Base-by-base conservation (phyloP, 108 stramenopile species). In the Ochromonas danica region DNA sequence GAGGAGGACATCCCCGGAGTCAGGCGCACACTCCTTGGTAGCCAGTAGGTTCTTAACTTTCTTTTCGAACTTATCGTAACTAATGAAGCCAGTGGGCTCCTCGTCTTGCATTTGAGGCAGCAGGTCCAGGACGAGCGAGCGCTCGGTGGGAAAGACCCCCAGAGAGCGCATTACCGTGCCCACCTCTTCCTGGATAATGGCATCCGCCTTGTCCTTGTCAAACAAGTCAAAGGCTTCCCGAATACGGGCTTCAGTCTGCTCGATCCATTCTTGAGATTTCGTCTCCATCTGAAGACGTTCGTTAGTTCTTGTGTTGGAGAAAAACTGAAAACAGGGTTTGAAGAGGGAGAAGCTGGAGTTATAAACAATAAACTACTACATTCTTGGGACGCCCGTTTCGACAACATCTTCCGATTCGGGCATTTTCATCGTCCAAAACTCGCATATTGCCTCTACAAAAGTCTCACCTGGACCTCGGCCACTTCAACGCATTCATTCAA, bases 81-180 rank as follows among this genome's bases (percentile, higher is more conserved):
- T 38, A 0, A 88, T 83, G 30, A 71, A 81, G 0, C 81, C 62
- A 0, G 87, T 77, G 0, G 84, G 81, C 28, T 88, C 85, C 28
- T 87, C 87, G n/a, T 84, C 85, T 79, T 82, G 84, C 84, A 87
- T 87, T 30, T 85, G 85, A 28, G 85, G 85, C 14, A 84, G 51
- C 33, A 87, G 83, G 17, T 86, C 85, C 61, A 83, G 80, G 0
- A 84, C 77, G 75, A 87, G 62, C 40, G 83, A 83, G 22, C 51
- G 33, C 45, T 87, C 87, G 1, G 87, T 82, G 0, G 87, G 87
- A 40, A 83, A 87, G 6, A 80, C 83, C 1, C 85, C 85, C 22
- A 87, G 85, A 77, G 83, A 82, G 3, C 87, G 62, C 87, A 87
- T 87, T 36, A 87, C 84, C 33, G 85, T 85, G 0, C 75, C 41